Conservation (phyloP, 495 filamentous ascomycete species). For the Aspergillus heteromorphus region DNA sequence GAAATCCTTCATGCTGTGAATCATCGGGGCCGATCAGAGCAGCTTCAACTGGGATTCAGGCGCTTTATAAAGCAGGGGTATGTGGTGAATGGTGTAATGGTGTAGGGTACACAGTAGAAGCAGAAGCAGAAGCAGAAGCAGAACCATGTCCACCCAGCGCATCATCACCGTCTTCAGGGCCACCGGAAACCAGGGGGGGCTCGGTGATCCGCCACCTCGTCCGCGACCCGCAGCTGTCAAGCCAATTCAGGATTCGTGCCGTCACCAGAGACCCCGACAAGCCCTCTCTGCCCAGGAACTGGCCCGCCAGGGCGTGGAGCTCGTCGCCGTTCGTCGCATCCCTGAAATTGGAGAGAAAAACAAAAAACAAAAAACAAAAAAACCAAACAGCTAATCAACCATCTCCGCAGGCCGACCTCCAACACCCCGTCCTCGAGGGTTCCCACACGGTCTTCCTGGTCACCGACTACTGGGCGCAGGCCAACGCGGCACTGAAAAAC, state of each 20-base stretch:
- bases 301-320: conserved; percentile 12
- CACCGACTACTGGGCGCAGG: conserved; percentile 20
- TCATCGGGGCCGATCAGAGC: too few relatives aligned
- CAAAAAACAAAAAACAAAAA: too few relatives aligned
- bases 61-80: too few relatives aligned
- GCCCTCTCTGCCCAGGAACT: conserved; percentile 24
- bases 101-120: too few relatives aligned
- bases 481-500: conserved; percentile 29
- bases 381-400: too few relatives aligned
- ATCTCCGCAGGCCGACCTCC: conserved; percentile 38
- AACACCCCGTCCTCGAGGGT: conserved; percentile 33
- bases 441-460: conserved; percentile 24
- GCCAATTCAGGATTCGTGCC: conserved; percentile 35
- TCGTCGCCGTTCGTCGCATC: conserved; percentile 14
- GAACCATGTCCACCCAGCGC: conserved; percentile 20
- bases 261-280: conserved; percentile 25
- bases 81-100: too few relatives aligned
- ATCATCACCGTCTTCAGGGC: conserved; percentile 45
- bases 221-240: conserved; percentile 19
- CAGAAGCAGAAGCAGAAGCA: too few relatives aligned
- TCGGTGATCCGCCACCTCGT: conserved; percentile 25
- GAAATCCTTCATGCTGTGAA: too few relatives aligned
- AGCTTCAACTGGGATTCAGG: too few relatives aligned
- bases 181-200: conserved; percentile 35
- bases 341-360: too few relatives aligned